Base-by-base conservation (phyloP, 441 rosid species). In the Hura crepitans region DNA sequence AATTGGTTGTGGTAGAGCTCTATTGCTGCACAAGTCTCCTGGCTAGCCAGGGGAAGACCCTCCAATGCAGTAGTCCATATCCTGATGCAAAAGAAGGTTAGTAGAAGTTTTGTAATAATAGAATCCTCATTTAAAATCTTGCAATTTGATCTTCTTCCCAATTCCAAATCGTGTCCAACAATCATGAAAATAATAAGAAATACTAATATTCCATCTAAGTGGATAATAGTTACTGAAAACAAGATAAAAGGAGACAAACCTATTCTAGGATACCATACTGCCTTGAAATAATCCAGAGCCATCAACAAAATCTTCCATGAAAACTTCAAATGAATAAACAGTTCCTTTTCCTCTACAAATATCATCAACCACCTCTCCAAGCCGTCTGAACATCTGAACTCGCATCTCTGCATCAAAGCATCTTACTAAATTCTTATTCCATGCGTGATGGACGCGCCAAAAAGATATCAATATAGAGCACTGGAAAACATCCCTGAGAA, bases 401-500 rank as follows among this genome's bases (percentile, higher is more conserved):
- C 89, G 82, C 74, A 74, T 81, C 75, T 83, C 89, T 59, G 69
- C 80, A 69, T 82, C 91, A 53, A 72, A 56, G 83, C 96, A 91
- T 81, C 88, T 86, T 64, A 87, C 68, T 80, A 93, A 74, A 83
- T 91, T 89, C 87, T 88, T 93, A 62, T 89, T 95, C 96, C 97
- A 93, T 27, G 89, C 77, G 62, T 87, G 93, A 54, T 91, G 96
- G 30, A 82, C 84, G 66, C 96, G 84, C 98, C 98, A 93, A 77
- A 86, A 86, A 31, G 92, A 85, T 78, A 91, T 59, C 82, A 89
- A 78, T 23, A 91, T 85, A 2, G 96, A 76, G 79, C 98, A 91
- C 76, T 91, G 93, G 81, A 91, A 93, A 35, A 89, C 97, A 82
- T 93, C 97, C 92, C 96, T 91, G 89, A 75, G 50, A 63, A 75